Percentiles rank a stretch among this genome's conserved stretches.
Conservation (phyloP, 192 early-diverging fungal genomes). For the Kappamyces sp. region DNA sequence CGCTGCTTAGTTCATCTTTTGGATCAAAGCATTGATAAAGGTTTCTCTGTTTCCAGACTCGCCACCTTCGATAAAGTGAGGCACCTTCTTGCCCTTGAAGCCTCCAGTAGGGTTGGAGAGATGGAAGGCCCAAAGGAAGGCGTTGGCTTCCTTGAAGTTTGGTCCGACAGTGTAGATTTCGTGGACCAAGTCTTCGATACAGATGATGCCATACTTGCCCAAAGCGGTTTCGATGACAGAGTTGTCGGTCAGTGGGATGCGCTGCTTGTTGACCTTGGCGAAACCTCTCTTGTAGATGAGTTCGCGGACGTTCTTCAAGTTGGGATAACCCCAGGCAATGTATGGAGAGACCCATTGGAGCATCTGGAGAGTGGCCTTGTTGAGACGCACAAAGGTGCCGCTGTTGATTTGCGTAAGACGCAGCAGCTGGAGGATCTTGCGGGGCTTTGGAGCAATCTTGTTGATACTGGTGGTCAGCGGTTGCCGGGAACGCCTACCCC, state of each 20-base stretch:
- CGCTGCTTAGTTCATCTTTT: constrained; percentile 83
- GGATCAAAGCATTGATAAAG: constrained; percentile 94
- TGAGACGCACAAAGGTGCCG: constrained; percentile 91
- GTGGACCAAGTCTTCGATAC: constrained; percentile 96
- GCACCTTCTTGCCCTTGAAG: constrained; percentile 86
- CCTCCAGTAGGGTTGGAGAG: constrained; percentile 97
- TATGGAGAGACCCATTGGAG: constrained; percentile 94
- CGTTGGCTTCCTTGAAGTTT: constrained; percentile 95
- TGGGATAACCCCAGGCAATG: constrained; percentile 87
- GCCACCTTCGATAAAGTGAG: constrained; percentile 96
- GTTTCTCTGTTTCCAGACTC: constrained; percentile 96
- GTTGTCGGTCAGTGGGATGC: constrained; percentile 96
- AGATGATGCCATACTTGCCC: constrained; percentile 93
- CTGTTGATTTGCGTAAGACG: constrained; percentile 99
- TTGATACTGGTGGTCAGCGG: constrained; percentile 68
- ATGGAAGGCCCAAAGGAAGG: constrained; percentile 99
- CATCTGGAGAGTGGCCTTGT: constrained; percentile 96
- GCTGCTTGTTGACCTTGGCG: constrained; percentile 97
- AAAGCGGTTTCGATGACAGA: constrained; percentile 84
- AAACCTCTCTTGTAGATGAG: constrained; percentile 99
- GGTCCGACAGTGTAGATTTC: constrained; percentile 98
- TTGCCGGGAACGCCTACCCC: constrained; percentile 40
- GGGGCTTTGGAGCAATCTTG: constrained; percentile 98
- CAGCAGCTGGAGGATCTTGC: constrained; percentile 98
- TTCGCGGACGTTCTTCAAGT: constrained; percentile 97